Evolutionary conservation across 768 basidiomycete genomes (phyloP), one percentile per base, ranked within the genome.

Genomic region (Pholiota conissans): DNA sequence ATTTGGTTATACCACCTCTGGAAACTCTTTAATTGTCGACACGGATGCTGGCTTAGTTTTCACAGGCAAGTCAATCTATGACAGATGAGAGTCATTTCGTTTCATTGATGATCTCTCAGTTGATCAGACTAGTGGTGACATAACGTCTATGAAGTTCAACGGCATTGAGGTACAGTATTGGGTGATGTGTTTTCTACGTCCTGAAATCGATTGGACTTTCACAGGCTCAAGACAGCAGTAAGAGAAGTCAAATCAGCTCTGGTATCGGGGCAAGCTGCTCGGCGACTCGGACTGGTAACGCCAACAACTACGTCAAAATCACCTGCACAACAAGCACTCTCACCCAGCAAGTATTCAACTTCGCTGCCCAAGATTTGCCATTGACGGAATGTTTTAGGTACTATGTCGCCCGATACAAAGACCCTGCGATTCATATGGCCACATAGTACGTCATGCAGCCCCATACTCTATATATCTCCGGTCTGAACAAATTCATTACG

Each of bases 381-480:
- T 28, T 55, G 32, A 45, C 26, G 8, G 32, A 13, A 5, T 22
- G 18, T 55, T 40, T 4, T 57, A 73, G 70, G 37, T 72, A 71
- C 61, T 75, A 74, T 52, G 69, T 74, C 22, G 72, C 70, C 7
- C 63, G 63, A 9, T 71, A 73, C 60, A 73, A 69, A 24, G 69
- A 69, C 42, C 71, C 74, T 8, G 72, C 74, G 13, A 70, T 75
- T 30, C 74, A 75, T 49, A 75, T 75, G 74, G 72, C 69, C 2
- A 74, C 74, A 13, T 73, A 69, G 72, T 74, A 59, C n/a, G 69
- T 60, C 32, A 11, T 5, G 13, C 3, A 9, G 8, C 27, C 11
- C 11, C 1, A 8, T n/a, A n/a, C n/a, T 10, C 16, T 13, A 14
- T 35, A 28, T 16, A 30, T n/a, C n/a, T n/a, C n/a, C n/a, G n/a